Evolutionary conservation across 2,329 filamentous ascomycete species (phyloP).

Genomic region (Aspergillus carbonarius): DNA sequence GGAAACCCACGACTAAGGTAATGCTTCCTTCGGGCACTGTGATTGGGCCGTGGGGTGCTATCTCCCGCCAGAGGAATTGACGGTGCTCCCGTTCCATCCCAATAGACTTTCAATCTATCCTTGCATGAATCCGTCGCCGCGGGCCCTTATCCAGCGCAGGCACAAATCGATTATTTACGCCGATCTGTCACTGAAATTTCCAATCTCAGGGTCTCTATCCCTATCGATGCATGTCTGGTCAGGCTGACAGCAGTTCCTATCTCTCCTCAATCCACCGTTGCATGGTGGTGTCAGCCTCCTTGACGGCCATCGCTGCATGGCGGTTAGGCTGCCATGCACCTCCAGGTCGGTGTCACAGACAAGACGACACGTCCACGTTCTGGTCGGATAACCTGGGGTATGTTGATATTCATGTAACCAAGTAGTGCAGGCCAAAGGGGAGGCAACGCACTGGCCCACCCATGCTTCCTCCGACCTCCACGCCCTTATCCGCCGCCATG

Average conservation of each 20-base stretch:
- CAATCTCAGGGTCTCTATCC: conserved; percentile 13
- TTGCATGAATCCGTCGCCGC: not conserved
- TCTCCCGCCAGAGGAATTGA: conserved; percentile 28
- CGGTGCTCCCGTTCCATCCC: not conserved
- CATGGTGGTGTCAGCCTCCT: not conserved
- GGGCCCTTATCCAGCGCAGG: conserved; percentile 9
- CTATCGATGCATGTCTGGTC: conserved; percentile 1
- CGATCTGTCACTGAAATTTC: conserved; percentile 15
- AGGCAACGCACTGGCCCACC: not conserved
- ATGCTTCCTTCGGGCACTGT: not conserved
- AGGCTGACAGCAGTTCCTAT: not conserved
- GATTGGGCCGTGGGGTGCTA: conserved; percentile 14
- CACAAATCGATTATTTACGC: conserved; percentile 13
- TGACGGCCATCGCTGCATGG: no score
- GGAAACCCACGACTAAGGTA: not conserved
- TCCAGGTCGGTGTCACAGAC: no score
- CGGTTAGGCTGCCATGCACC: no score
- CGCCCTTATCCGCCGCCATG: conserved; percentile 5
- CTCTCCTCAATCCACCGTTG: conserved; percentile 5
- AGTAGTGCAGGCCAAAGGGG: conserved; percentile 2
- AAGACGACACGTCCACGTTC: not conserved
- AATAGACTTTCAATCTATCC: not conserved
- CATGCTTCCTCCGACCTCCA: not conserved
- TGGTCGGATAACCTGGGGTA: not conserved
- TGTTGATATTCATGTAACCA: not conserved